Evolutionary conservation across 768 basidiomycete genomes (phyloP).

Genomic region (Naganishia onofrii): DNA sequence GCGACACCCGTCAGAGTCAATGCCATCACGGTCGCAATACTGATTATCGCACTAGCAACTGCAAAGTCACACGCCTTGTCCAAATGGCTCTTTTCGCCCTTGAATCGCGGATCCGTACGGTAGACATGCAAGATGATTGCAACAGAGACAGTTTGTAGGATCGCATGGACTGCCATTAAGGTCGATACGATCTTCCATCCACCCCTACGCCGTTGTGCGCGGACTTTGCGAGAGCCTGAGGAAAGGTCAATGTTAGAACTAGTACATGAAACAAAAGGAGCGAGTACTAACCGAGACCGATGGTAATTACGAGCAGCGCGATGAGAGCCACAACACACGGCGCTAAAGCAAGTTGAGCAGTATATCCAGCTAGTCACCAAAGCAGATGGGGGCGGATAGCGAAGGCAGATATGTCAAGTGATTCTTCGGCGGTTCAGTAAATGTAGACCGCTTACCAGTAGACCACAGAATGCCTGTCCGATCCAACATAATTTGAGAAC

Average conservation of each 20-base stretch:
- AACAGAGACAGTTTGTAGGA: slow-evolving; percentile 45
- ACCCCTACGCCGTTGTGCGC: slow-evolving; percentile 41
- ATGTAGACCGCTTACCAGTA: slow-evolving; percentile 3
- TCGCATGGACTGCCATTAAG: slow-evolving; percentile 47
- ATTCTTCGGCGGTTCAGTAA: too few relatives aligned
- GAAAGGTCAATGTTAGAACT: too few relatives aligned
- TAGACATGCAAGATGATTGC: slow-evolving; percentile 48
- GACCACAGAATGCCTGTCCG: slow-evolving; percentile 31
- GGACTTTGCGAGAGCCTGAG: slow-evolving; percentile 40
- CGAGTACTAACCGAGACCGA: slow-evolving; percentile 41
- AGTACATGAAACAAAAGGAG: background rate
- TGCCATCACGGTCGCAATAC: slow-evolving; percentile 38
- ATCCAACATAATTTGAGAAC: background rate
- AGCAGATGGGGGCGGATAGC: too few relatives aligned
- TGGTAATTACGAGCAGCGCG: slow-evolving; percentile 47
- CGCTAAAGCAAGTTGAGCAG: slow-evolving; percentile 48
- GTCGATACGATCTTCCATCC: slow-evolving; percentile 51
- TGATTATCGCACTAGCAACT: slow-evolving; percentile 43
- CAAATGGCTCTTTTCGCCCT: slow-evolving; percentile 38
- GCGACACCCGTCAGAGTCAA: slow-evolving; percentile 48
- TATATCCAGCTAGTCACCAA: slow-evolving; percentile 41
- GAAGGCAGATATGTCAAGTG: background rate
- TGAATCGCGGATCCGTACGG: slow-evolving; percentile 47
- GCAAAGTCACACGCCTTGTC: slow-evolving; percentile 48
- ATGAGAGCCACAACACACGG: slow-evolving; percentile 46